Percentiles rank a stretch among this genome's conserved stretches.
These are phyloP conservation scores for Ceratocystis huliohia DNA, from an alignment of 2,329 filamentous ascomycete species.

Conservation along the genomic window DNA sequence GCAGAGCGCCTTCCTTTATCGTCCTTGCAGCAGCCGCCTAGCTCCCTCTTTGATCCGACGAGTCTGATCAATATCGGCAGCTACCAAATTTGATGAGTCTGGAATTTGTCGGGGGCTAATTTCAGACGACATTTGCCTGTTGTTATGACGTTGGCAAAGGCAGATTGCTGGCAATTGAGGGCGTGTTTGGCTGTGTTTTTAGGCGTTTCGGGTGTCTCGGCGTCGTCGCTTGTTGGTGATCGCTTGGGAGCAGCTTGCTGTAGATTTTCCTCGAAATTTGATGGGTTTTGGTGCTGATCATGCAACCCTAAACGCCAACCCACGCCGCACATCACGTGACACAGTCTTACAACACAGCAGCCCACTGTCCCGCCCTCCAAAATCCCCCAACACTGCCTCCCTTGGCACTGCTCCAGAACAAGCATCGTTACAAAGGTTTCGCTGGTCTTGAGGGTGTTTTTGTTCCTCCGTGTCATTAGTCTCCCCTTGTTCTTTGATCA, in stretches of 20 bases:
- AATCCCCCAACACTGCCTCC: not conserved
- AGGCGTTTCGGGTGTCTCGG: not conserved
- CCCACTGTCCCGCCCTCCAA: not conserved
- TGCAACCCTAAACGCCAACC: not conserved
- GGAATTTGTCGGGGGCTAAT: not conserved
- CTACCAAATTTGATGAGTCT: not conserved
- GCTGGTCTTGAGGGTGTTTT: conserved; percentile 5
- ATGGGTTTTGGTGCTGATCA: too few relatives aligned
- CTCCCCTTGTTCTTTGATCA: conserved; percentile 2
- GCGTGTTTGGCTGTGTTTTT: not conserved
- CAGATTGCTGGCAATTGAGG: too few relatives aligned
- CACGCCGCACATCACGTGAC: not conserved
- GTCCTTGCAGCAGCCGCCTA: conserved; percentile 1
- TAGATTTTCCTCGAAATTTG: too few relatives aligned
- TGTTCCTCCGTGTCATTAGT: conserved; percentile 8
- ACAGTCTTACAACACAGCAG: too few relatives aligned
- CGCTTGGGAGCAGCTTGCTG: too few relatives aligned
- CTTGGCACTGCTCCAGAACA: not conserved
- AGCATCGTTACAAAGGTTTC: not conserved
- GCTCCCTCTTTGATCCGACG: conserved; percentile 3
- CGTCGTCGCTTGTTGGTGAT: not conserved
- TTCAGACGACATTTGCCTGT: conserved; percentile 4
- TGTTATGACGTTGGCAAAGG: not conserved
- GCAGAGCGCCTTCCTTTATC: not conserved
- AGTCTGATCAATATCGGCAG: conserved; percentile 9